These are phyloP conservation scores for Strobilomyces confusus DNA, from an alignment of 768 basidiomycete genomes.

Conservation along the genomic window DNA sequence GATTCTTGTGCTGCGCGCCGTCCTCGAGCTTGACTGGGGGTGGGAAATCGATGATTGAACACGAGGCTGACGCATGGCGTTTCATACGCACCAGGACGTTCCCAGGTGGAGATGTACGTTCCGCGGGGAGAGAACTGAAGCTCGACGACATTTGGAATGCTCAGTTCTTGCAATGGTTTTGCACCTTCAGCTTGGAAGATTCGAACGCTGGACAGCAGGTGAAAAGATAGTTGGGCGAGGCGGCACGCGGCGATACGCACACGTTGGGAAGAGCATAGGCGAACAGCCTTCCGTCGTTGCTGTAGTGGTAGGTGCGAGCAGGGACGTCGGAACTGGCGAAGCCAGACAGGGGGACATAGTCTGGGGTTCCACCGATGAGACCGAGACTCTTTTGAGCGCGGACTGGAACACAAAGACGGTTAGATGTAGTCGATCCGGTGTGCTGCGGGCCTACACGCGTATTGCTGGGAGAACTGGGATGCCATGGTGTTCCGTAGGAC, in stretches of 20 bases:
- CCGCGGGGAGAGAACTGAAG: slow-evolving; percentile 91
- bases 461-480: slow-evolving; percentile 75
- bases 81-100: slow-evolving; percentile 63
- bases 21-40: slow-evolving; percentile 77
- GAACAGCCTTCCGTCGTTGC: slow-evolving; percentile 81
- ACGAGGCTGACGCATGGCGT: slow-evolving; percentile 20
- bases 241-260: slow-evolving; percentile 44
- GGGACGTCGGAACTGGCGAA: slow-evolving; percentile 67
- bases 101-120: slow-evolving; percentile 93
- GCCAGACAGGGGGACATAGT: slow-evolving; percentile 60
- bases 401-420: slow-evolving; percentile 42
- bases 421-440: slow-evolving; percentile 15
- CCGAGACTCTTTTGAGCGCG: slow-evolving; percentile 94
- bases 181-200: slow-evolving; percentile 74
- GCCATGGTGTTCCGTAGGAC: slow-evolving; percentile 50
- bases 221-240: slow-evolving; percentile 14
- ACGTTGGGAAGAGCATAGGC: slow-evolving; percentile 75
- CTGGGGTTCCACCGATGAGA: slow-evolving; percentile 77
- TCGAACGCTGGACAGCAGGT: slow-evolving; percentile 49
- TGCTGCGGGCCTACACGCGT: slow-evolving; percentile 62
- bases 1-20: slow-evolving; percentile 88
- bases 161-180: slow-evolving; percentile 70
- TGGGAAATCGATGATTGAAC: slow-evolving; percentile 19
- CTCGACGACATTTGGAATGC: slow-evolving; percentile 73
- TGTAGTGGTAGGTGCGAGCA: slow-evolving; percentile 76